These are phyloP conservation scores for Penicillium oxalicum DNA, from an alignment of 2,329 filamentous ascomycete species.

Conservation along the genomic window DNA sequence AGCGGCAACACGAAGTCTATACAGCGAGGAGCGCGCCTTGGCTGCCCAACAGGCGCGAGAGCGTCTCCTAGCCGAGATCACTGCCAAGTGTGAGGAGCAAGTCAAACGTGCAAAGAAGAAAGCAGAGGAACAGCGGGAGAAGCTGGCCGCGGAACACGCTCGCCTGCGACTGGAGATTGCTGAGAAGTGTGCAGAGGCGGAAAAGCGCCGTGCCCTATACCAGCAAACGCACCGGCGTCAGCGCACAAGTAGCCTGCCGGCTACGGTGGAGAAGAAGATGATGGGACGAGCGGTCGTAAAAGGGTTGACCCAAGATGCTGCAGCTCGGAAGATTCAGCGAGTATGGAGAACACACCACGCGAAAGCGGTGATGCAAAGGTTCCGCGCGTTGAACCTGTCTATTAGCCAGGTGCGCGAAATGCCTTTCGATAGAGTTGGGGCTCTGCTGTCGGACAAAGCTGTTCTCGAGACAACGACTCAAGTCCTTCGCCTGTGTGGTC, in stretches of 20 bases:
- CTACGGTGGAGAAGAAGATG: conserved; percentile 40
- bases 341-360: conserved; percentile 51
- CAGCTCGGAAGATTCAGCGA: conserved; percentile 53
- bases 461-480: conserved; percentile 50
- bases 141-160: conserved; percentile 56
- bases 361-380: conserved; percentile 46
- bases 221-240: conserved; percentile 46
- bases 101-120: conserved; percentile 61
- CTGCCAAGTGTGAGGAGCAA: conserved; percentile 60
- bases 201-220: conserved; percentile 49
- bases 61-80: conserved; percentile 58
- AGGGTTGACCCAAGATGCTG: conserved; percentile 46
- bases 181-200: conserved; percentile 59
- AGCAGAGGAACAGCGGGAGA: conserved; percentile 60
- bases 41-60: conserved; percentile 60
- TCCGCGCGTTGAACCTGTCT: conserved; percentile 48
- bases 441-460: conserved; percentile 48
- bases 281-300: conserved; percentile 30
- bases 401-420: conserved; percentile 48
- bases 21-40: conserved; percentile 57
- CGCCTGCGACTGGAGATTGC: conserved; percentile 57
- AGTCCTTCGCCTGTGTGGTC: conserved; percentile 51
- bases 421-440: conserved; percentile 55
- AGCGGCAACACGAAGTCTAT: conserved; percentile 50
- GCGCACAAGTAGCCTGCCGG: conserved; percentile 48